Percentiles rank a stretch among this genome's conserved stretches.
These are phyloP conservation scores for Paulownia fortunei DNA, from an alignment of 257 asterid species.

Conservation along the genomic window DNA sequence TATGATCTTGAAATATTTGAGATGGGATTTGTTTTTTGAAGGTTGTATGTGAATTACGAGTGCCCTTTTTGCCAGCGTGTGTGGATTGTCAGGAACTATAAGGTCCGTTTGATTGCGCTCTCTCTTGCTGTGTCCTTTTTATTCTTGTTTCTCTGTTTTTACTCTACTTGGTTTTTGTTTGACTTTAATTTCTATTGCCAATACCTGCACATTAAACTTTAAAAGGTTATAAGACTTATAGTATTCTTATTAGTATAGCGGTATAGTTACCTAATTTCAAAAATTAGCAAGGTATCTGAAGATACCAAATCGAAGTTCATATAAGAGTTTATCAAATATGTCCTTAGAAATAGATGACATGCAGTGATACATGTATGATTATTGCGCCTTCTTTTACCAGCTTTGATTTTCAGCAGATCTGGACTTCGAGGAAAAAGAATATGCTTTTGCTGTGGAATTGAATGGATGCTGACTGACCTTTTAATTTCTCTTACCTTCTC, in stretches of 20 bases:
- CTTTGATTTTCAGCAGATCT: neutral
- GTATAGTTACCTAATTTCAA: too few species aligned
- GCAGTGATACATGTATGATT: too few species aligned
- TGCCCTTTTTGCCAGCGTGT: constrained; percentile 49
- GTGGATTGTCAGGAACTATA: constrained; percentile 46
- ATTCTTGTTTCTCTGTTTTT: neutral
- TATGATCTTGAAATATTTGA: neutral
- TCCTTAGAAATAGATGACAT: neutral
- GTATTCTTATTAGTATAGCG: neutral
- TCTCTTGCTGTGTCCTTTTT: neutral
- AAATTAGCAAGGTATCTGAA: too few species aligned
- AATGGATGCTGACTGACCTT: neutral
- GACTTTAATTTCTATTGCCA: neutral
- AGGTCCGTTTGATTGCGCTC: constrained; percentile 28
- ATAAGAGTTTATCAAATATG: too few species aligned
- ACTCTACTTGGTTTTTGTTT: neutral
- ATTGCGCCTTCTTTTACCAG: neutral
- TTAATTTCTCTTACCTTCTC: neutral
- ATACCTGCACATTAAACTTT: neutral
- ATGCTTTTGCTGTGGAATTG: neutral
- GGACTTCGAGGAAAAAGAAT: neutral
- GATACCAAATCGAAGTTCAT: too few species aligned
- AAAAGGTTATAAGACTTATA: neutral
- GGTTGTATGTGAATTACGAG: constrained; percentile 46
- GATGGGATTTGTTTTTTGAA: constrained; percentile 24